Percentiles rank a stretch among this genome's conserved stretches.
Conservation (phyloP, 1,284 basidiomycete species). For the Sporisorium reilianum region DNA sequence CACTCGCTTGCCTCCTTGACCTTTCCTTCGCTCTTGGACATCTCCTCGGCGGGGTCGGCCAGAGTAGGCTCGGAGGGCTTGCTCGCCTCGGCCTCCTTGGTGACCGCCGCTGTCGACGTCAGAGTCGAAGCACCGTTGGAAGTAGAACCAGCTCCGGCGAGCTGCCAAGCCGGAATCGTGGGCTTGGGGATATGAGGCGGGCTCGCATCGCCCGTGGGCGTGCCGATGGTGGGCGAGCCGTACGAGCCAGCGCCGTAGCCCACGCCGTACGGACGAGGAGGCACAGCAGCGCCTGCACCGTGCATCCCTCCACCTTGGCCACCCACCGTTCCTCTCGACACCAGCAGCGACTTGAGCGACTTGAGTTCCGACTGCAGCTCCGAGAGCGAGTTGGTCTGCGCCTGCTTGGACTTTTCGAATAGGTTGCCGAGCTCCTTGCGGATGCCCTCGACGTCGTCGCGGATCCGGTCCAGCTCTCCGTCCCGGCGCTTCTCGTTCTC, state of each 20-base stretch:
- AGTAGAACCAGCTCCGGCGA: conserved; percentile 47
- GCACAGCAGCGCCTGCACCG: conserved; percentile 15
- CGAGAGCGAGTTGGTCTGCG: conserved; percentile 75
- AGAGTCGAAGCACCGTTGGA: conserved; percentile 9
- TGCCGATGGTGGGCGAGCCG: conserved; percentile 48
- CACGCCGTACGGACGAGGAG: conserved; percentile 34
- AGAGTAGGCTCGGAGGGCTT: conserved; percentile 23
- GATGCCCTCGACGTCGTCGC: conserved; percentile 74
- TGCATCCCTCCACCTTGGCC: conserved; percentile 57
- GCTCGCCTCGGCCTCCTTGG: conserved; percentile 25
- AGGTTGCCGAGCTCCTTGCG: conserved; percentile 93
- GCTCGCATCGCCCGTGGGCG: conserved; percentile 41
- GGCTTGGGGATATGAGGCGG: conserved; percentile 59
- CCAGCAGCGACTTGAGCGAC: conserved; percentile 89
- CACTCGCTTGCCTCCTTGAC: conserved; percentile 32
- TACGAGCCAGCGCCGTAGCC: conserved; percentile 36
- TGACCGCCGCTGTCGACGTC: not conserved
- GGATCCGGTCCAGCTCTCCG: conserved; percentile 89
- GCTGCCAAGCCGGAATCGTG: conserved; percentile 66
- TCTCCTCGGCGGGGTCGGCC: conserved; percentile 46
- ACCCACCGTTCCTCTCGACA: conserved; percentile 78
- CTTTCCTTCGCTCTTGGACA: conserved; percentile 44
- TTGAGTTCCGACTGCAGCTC: conserved; percentile 95
- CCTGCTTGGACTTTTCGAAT: conserved; percentile 91
- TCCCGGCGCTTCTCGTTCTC: conserved; percentile 82